Percentiles rank a stretch among this genome's conserved stretches.
These are phyloP conservation scores for Inga leiocalycina DNA, from an alignment of 306 rosid genomes.

Conservation along the genomic window DNA sequence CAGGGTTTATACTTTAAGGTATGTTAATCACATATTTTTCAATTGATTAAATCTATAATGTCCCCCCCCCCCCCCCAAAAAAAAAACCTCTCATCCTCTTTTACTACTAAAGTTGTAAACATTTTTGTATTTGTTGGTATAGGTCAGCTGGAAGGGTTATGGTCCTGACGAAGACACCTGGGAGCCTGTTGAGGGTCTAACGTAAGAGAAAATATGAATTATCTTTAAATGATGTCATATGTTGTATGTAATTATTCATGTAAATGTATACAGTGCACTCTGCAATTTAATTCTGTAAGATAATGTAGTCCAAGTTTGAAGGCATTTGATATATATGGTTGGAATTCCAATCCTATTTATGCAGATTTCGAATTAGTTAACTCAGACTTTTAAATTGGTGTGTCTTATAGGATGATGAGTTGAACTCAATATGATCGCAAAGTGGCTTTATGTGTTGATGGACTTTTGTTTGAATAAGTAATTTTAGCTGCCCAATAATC, in stretches of 20 bases:
- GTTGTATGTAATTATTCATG: not conserved
- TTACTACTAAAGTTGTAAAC: not conserved
- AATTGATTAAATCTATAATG: not conserved
- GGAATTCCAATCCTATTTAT: not conserved
- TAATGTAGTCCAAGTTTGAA: not conserved
- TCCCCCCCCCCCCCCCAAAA: too few relatives aligned
- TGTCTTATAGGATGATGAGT: not conserved
- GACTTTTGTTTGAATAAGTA: not conserved
- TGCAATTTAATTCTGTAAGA: not conserved
- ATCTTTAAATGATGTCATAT: not conserved
- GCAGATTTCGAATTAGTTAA: not conserved
- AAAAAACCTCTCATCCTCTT: not conserved
- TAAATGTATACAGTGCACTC: not conserved
- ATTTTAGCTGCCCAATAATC: not conserved
- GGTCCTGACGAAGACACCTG: constrained; percentile 65
- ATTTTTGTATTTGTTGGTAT: not conserved
- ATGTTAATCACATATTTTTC: not conserved
- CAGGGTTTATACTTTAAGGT: constrained; percentile 71
- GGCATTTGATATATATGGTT: not conserved
- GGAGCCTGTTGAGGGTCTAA: constrained; percentile 75
- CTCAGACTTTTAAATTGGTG: not conserved
- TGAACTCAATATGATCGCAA: not conserved
- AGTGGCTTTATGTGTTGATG: not conserved
- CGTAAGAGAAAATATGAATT: constrained; percentile 38
- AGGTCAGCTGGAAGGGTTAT: constrained; percentile 89